Evolutionary conservation across 2,329 filamentous ascomycete species (phyloP).

Genomic region (Macrophomina phaseolina): DNA sequence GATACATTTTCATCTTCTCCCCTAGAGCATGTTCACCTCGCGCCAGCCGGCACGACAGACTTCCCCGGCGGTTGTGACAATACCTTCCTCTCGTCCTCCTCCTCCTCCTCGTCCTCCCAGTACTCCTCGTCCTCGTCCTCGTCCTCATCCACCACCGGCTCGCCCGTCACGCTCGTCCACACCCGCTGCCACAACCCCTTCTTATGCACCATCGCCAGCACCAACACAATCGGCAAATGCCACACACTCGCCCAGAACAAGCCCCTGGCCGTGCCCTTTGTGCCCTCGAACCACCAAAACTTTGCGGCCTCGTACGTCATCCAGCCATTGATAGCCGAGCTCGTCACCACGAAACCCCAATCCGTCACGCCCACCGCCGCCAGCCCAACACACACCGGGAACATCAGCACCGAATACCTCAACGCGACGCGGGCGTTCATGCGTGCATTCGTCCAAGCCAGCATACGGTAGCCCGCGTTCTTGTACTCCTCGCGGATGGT

Average conservation of each 20-base stretch:
- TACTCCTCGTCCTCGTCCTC: conserved; percentile 59
- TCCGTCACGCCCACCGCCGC: conserved; percentile 84
- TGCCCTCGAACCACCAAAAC: conserved; percentile 81
- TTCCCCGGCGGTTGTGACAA: not conserved
- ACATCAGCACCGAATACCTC: conserved; percentile 82
- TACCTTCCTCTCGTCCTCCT: not conserved
- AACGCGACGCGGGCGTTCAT: conserved; percentile 87
- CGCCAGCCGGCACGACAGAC: not conserved
- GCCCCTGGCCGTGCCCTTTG: conserved; percentile 78
- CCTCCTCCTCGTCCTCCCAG: conserved; percentile 52
- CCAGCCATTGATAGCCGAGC: conserved; percentile 84
- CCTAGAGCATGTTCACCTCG: not conserved
- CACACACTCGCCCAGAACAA: conserved; percentile 98
- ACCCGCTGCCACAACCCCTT: conserved; percentile 87
- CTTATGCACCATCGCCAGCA: conserved; percentile 90
- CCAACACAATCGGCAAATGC: conserved; percentile 89
- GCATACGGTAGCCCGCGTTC: conserved; percentile 69
- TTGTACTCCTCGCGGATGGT: conserved; percentile 89
- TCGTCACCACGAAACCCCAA: conserved; percentile 81
- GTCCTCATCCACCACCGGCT: conserved; percentile 59
- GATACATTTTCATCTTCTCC: too few relatives aligned
- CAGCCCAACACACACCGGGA: conserved; percentile 82
- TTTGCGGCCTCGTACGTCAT: conserved; percentile 76
- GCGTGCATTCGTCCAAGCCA: conserved; percentile 85
- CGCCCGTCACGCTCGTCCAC: conserved; percentile 71